Base-by-base conservation (phyloP, 371 early-diverging fungal species). In the Lichtheimia ornata region DNA sequence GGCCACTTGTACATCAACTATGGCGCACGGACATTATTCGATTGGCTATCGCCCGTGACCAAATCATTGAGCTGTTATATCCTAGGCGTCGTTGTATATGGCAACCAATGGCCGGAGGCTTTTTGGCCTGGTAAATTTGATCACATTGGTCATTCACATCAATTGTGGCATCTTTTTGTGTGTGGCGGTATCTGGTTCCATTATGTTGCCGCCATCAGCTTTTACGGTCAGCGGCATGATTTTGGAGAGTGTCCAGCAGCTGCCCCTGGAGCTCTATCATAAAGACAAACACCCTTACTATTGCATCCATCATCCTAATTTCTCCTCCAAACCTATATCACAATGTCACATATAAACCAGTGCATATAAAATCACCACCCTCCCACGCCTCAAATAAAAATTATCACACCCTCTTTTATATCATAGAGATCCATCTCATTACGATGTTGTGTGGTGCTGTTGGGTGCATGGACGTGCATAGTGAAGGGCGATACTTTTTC, bases 111-210 rank as follows among this genome's bases (percentile, higher is more conserved):
- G 56, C 94, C 93, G 6, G 93, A 94, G 69, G 79, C 83, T 56
- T 79, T 80, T 25, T 84, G 80, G 69, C 92, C 91, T 0, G 94
- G 94, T 9, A 75, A 74, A 61, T 91, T 92, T 70, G 93, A 94
- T 64, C 74, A 77, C 25, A 62, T 86, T 58, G 86, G 86, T 17
- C 88, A 91, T 56, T 89, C 90, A 13, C 94, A 93, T 68, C 90
- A 89, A 62, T 68, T 88, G 40, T 93, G 94, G 94, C 94, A 93
- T 73, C 57, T 88, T 18, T 83, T 83, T 66, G 91, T 91, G 0
- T 82, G 88, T 41, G 85, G 82, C 3, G 91, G 88, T 15, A 86
- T 87, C 56, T 87, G 82, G 76, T 85, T 70, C 59, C 88, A 90
- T 63, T 90, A 89, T 60, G 68, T 68, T 58, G 84, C 88, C 17